Base-by-base conservation (phyloP, 225 moss, liverwort and hornwort species). In the Ulota crispa region DNA sequence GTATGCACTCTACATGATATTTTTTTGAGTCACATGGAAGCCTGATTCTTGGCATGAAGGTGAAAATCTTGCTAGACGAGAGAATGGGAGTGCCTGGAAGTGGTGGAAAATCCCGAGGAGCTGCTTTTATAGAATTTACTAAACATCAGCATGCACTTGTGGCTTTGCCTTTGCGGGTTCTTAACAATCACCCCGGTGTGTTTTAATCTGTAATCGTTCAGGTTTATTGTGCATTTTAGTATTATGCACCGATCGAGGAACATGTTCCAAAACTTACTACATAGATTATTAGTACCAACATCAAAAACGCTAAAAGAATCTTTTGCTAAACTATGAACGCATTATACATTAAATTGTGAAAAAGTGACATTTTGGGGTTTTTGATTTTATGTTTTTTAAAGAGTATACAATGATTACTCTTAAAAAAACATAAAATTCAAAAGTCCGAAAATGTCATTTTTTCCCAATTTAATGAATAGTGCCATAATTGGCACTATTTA, bases 101-200 rank as follows among this genome's bases (percentile, higher is more conserved):
- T 67, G 87, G 83, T 37, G 92, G 93, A 65, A 92, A 83, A 83
- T 90, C 96, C 53, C 89, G 96, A 68, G 94, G 94, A 21, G 88
- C 92, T 84, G 94, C 94, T 53, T 96, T 96, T 89, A 92, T 99
- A 56, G 99, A 99, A 81, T 99, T 99, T 42, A 83, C 89, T 64
- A 94, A 99, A 82, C 96, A 99, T 80, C 99, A 96, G 87, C 96
- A 99, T 88, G 94, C 99, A 23, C 90, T 99, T 42, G 99, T 99
- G 64, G 93, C 92, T 64, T 83, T 99, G 30, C 91, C 92, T n/a
- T n/a, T n/a, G n/a, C n/a, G 50, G 96, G 93, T 81, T 93, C 96
- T 34, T 16, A 99, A 99, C 68, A 99, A 99, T 75, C 96, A 99
- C 75, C 94, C 99, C 70, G 92, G 99, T 96, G 24, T 66, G 83